Percentiles rank a stretch among this genome's conserved stretches.
These are phyloP conservation scores for Fusarium stilboides DNA, from an alignment of 2,329 filamentous ascomycete genomes.

Conservation along the genomic window DNA sequence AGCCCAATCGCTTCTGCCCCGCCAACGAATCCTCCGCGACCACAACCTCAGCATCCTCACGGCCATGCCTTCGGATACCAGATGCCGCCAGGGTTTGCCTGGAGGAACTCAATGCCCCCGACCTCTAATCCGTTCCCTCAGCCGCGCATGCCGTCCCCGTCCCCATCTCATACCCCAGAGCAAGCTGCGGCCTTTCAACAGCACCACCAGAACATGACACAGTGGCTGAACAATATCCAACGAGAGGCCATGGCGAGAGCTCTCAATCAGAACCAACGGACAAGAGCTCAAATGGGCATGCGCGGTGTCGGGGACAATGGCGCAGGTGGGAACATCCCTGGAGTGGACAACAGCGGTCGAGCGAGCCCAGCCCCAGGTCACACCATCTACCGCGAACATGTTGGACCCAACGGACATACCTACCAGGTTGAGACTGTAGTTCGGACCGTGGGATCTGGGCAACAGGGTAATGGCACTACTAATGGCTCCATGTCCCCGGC, in stretches of 20 bases:
- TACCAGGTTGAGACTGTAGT: conserved; percentile 57
- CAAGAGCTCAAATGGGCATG: conserved; percentile 58
- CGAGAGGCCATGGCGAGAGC: conserved; percentile 61
- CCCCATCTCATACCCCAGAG: conserved; percentile 49
- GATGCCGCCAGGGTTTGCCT: conserved; percentile 48
- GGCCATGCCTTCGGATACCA: conserved; percentile 49
- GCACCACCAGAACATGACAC: conserved; percentile 61
- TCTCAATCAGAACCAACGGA: conserved; percentile 61
- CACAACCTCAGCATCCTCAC: conserved; percentile 38
- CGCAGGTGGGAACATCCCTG: conserved; percentile 36
- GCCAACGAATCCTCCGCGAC: conserved; percentile 44
- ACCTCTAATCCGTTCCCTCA: conserved; percentile 49
- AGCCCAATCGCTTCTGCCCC: conserved; percentile 48
- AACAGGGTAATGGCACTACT: conserved; percentile 21
- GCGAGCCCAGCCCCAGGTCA: conserved; percentile 54
- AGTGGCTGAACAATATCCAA: conserved; percentile 64
- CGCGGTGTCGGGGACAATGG: conserved; percentile 58
- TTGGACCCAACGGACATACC: conserved; percentile 54
- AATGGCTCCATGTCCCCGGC: conserved; percentile 56
- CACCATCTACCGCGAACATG: conserved; percentile 53
- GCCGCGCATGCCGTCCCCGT: conserved; percentile 53
- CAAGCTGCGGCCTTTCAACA: conserved; percentile 54
- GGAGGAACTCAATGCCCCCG: conserved; percentile 52
- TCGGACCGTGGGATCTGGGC: conserved; percentile 40
- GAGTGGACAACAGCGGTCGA: conserved; percentile 49